Base-by-base conservation (phyloP, 1,284 basidiomycete species). In the Marasmius tenuissimus region DNA sequence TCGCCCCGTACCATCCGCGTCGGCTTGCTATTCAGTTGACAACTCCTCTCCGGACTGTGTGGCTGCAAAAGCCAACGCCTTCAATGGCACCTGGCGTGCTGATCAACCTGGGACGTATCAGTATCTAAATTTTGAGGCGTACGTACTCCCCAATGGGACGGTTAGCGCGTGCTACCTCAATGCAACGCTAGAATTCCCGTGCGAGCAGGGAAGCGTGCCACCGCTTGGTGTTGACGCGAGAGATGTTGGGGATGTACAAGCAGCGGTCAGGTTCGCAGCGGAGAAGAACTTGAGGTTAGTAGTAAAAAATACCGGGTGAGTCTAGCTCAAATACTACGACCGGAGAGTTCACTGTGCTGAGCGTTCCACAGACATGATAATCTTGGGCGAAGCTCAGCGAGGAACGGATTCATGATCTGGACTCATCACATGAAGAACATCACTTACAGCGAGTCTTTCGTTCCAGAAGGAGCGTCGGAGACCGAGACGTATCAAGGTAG, bases 231-330 rank as follows among this genome's bases (percentile, higher is more conserved):
- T 78, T 10, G 74, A 77, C 38, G 73, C 70, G 12, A 63, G 69
- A 10, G 66, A 59, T 5, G 68, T 68, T 8, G 62, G 50, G 33
- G 78, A 79, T 55, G 60, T 79, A n/a, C 73, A 75, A 59, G 69
- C 67, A 2, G 73, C 73, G 8, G 69, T 77, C 45, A 61, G 62
- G 11, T 77, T 78, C 63, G 76, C 75, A 1, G 67, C 67, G 2
- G 48, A 73, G 18, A 65, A 78, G 60, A 72, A 75, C 57, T 62
- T 81, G n/a, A 71, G 72, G 16, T 51, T 80, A n/a, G 75, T 77
- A 3, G 70, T 81, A 47, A 80, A 80, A 67, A 80, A 78, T 58
- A 80, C 78, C 0, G 78, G 74, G 71, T 74, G 57, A 49, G 71
- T 59, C 38, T 14, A 20, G 12, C 48, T 16, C 2, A 2, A 7